These are phyloP conservation scores for Carex arenaria DNA, from an alignment of 202 grass and related monocot genomes.

Conservation along the genomic window DNA sequence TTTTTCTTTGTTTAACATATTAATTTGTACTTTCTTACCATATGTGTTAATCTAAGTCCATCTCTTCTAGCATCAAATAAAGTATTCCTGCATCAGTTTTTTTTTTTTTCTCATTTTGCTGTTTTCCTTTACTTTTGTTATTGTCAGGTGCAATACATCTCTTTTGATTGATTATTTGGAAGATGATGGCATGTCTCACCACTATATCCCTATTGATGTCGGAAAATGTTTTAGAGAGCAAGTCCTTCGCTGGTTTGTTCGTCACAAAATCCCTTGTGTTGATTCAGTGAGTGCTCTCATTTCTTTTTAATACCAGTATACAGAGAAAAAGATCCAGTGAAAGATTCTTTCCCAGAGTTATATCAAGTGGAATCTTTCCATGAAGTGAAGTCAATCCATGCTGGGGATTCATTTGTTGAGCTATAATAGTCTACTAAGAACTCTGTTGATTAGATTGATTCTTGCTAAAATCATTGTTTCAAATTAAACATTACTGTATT, in stretches of 20 bases:
- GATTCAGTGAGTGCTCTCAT: conserved; percentile 68
- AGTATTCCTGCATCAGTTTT: neutral
- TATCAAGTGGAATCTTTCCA: neutral
- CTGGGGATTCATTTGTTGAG: neutral
- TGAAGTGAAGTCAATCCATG: neutral
- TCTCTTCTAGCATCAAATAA: neutral
- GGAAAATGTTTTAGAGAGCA: conserved; percentile 94
- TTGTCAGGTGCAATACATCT: conserved; percentile 83
- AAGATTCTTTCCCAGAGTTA: neutral
- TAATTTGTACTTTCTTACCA: neutral
- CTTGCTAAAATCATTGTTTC: neutral
- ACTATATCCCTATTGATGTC: conserved; percentile 79
- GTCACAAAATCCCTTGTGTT: conserved; percentile 79
- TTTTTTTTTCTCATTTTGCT: neutral
- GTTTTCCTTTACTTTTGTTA: conserved; percentile 16
- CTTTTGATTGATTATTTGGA: conserved; percentile 90
- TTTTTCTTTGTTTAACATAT: neutral
- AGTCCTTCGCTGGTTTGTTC: conserved; percentile 92
- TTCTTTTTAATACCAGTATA: neutral
- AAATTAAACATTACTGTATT: neutral
- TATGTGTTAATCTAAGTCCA: neutral
- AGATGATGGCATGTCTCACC: conserved; percentile 45
- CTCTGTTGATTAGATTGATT: neutral
- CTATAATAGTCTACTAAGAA: neutral
- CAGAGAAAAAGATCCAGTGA: neutral